Evolutionary conservation across 164 flowering plant genomes (phyloP).

Genomic region (Santalum album): DNA sequence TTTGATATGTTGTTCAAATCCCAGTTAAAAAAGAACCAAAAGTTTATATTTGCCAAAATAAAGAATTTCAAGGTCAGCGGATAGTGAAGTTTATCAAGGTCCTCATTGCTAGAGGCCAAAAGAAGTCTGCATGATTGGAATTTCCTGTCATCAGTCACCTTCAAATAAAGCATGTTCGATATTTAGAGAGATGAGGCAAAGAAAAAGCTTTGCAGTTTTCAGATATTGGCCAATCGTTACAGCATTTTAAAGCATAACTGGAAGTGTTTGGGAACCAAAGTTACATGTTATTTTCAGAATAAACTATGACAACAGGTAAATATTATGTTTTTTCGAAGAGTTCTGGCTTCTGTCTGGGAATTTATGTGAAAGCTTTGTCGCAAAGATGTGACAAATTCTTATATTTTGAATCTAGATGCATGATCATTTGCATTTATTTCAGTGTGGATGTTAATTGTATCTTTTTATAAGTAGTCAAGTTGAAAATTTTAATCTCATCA

Average conservation of each 20-base stretch:
- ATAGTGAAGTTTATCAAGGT: conserved; percentile 50
- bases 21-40: conserved; percentile 76
- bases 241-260: conserved; percentile 32
- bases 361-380: conserved; percentile 10
- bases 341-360: conserved; percentile 21
- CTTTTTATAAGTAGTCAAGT: no score
- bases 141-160: no score
- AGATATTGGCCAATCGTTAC: conserved; percentile 57
- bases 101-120: no score
- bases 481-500: no score
- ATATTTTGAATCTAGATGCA: no score
- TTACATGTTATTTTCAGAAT: conserved; percentile 43
- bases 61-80: conserved; percentile 39
- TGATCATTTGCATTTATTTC: no score
- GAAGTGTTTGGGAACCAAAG: conserved; percentile 37
- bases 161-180: conserved; percentile 36
- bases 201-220: conserved; percentile 51
- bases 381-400: background rate
- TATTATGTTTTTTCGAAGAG: conserved; percentile 21
- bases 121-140: no score
- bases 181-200: conserved; percentile 57
- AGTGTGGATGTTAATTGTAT: no score
- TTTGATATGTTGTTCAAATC: conserved; percentile 38
- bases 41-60: conserved; percentile 75
- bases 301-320: conserved; percentile 56